Base-by-base conservation (phyloP, 2,329 filamentous ascomycete species). In the Ceratocystiopsis brevicomis region DNA sequence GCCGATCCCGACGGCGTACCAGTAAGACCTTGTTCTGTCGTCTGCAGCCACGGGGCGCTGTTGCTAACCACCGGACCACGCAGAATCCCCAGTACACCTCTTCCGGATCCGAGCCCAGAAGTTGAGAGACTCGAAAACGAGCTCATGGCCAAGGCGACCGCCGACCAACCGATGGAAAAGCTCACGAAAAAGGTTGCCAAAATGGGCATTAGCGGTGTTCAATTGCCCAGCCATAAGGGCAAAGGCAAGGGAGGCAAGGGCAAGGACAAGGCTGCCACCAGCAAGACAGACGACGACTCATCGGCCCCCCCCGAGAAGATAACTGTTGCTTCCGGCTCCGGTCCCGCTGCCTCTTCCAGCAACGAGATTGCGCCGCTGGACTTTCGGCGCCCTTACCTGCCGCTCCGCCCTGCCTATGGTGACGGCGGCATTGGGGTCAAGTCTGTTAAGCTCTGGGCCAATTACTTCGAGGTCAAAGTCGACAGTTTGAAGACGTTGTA, bases 401-500 rank as follows among this genome's bases (percentile, higher is more conserved):
- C 25, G 10, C 6, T 30, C 5, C 25, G 71, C 3, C 71, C 71
- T 17, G 63, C 61, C 1, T 74, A 65, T 48, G 69, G 69, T 17
- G 60, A 11, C 25, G 25, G 10, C 25, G 25, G 25, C 53, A 3
- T 36, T 3, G 50, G 49, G 6, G 71, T 71, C 4, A 54, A 39
- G 1, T 38, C 53, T 0, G 62, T 70, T 3, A 50, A 57, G 2
- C 56, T 75, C 0, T 73, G 68, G 67, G 59, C 69, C 5, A 75
- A 76, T 53, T 74, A 69, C 49, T 73, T 71, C 50, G 56, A 56
- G 1, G 45, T 75, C 40, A 51, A 58, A 8, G 48, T 67, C 9
- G 33, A 37, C 19, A 41, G 59, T 52, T 66, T 61, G 45, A 74
- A 74, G 52, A 59, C 57, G 3, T 46, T 73, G 11, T 30, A 30